phyloP scores from a whole-genome alignment of 1,139 yeast species.

The Candida sanyaensis region DNA sequence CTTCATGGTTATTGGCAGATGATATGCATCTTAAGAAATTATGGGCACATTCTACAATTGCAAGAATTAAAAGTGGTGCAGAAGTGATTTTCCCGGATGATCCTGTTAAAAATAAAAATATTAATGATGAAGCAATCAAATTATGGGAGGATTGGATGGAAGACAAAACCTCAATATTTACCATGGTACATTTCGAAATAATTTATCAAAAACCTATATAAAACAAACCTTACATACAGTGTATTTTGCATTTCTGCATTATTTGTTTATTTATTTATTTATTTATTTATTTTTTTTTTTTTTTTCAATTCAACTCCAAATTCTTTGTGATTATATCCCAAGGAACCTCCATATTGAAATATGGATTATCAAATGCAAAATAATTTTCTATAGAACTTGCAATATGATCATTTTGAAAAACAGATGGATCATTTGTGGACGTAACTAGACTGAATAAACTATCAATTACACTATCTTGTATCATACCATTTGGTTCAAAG shows the following conservation, averaged over 20 bases:
- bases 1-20: slow-evolving; percentile 19
- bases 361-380: slow-evolving; percentile 15
- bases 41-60: slow-evolving; percentile 13
- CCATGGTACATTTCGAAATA: slow-evolving; percentile 19
- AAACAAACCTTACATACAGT: not conserved
- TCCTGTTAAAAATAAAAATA: slow-evolving; percentile 11
- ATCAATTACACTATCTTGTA: slow-evolving; percentile 4
- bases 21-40: slow-evolving; percentile 8
- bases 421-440: slow-evolving; percentile 12
- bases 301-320: slow-evolving; percentile 1
- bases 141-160: slow-evolving; percentile 19
- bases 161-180: slow-evolving; percentile 16
- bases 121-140: slow-evolving; percentile 9
- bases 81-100: slow-evolving; percentile 15
- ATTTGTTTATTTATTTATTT: too few species aligned
- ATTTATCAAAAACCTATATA: slow-evolving; percentile 14
- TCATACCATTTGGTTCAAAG: slow-evolving; percentile 7
- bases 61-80: slow-evolving; percentile 16
- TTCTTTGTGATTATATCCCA: slow-evolving; percentile 6
- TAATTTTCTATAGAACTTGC: slow-evolving; percentile 12
- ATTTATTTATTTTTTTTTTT: too few species aligned
- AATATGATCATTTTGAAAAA: slow-evolving; percentile 13
- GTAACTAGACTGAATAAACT: slow-evolving; percentile 8
- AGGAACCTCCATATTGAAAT: slow-evolving; percentile 13
- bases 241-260: too few species aligned